Percentiles rank a stretch among this genome's conserved stretches.
Evolutionary conservation across 768 basidiomycete species (phyloP).

Genomic region (Leccinum subgranulosum): DNA sequence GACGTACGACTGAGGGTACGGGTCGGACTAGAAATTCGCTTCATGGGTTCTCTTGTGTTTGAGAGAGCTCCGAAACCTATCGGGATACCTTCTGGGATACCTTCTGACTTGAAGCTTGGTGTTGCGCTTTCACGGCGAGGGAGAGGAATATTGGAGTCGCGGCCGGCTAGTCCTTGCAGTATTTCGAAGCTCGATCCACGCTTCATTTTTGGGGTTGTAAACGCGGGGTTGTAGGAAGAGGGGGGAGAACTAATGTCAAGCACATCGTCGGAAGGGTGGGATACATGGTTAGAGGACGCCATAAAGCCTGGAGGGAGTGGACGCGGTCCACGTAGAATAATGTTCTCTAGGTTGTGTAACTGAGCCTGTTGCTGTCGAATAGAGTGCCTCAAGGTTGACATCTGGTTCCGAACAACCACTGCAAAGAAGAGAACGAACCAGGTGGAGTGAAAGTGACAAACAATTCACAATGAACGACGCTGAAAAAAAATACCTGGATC

Average conservation of each 20-base stretch:
- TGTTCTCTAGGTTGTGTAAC: constrained; percentile 64
- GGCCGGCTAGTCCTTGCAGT: constrained; percentile 66
- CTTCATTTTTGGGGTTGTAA: constrained; percentile 46
- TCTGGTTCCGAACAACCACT: constrained; percentile 77
- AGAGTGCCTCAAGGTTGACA: constrained; percentile 77
- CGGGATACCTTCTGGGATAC: constrained; percentile 75
- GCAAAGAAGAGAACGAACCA: constrained; percentile 28
- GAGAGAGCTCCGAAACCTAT: constrained; percentile 46
- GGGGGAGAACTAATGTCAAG: constrained; percentile 32
- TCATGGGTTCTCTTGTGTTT: constrained; percentile 38
- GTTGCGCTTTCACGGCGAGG: constrained; percentile 52
- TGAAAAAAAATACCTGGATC: constrained; percentile 59
- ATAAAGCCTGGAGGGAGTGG: constrained; percentile 46
- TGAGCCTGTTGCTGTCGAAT: constrained; percentile 86
- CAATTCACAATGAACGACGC: constrained; percentile 19
- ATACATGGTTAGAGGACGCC: constrained; percentile 38
- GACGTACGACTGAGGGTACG: constrained; percentile 76
- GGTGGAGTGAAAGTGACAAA: constrained; percentile 19
- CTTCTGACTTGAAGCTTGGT: constrained; percentile 40
- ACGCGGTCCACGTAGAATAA: constrained; percentile 64
- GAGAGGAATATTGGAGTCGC: constrained; percentile 71
- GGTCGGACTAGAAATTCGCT: constrained; percentile 68
- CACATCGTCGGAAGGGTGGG: constrained; percentile 32
- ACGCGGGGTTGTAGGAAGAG: constrained; percentile 29
- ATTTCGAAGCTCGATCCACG: constrained; percentile 73